Evolutionary conservation across 176 grass and related monocot genomes (phyloP).

Genomic region (Triticum urartu): DNA sequence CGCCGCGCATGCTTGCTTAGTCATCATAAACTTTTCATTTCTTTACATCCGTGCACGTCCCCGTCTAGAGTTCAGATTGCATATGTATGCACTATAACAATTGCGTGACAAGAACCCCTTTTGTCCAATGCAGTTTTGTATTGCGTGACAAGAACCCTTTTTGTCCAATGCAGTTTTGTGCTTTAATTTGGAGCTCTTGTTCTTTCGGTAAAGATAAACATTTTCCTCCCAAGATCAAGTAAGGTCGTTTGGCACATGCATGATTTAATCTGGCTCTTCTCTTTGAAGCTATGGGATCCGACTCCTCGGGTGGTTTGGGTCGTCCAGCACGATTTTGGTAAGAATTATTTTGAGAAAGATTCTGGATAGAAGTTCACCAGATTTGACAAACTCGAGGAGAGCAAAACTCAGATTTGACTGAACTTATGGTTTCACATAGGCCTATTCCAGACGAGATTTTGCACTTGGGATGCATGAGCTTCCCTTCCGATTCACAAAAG

Average conservation of each 20-base stretch:
- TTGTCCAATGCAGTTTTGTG: neutral
- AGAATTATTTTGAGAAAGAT: neutral
- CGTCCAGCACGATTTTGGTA: neutral
- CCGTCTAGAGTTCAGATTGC: neutral
- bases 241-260: neutral
- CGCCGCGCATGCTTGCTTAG: conserved; percentile 33
- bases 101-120: neutral
- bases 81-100: neutral
- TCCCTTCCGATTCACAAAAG: neutral
- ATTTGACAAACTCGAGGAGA: neutral
- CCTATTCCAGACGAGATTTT: neutral
- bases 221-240: conserved; percentile 5
- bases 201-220: conserved; percentile 5
- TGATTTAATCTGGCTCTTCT: conserved; percentile 17
- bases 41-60: neutral
- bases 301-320: neutral
- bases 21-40: conserved; percentile 9
- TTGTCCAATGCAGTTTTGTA: conserved; percentile 6
- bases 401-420: neutral
- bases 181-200: neutral
- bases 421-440: neutral
- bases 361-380: neutral
- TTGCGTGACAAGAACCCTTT: neutral
- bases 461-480: neutral
- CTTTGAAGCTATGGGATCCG: conserved; percentile 13